Conservation (phyloP, 2,329 filamentous ascomycete genomes). For the Epichloe amarillans region DNA sequence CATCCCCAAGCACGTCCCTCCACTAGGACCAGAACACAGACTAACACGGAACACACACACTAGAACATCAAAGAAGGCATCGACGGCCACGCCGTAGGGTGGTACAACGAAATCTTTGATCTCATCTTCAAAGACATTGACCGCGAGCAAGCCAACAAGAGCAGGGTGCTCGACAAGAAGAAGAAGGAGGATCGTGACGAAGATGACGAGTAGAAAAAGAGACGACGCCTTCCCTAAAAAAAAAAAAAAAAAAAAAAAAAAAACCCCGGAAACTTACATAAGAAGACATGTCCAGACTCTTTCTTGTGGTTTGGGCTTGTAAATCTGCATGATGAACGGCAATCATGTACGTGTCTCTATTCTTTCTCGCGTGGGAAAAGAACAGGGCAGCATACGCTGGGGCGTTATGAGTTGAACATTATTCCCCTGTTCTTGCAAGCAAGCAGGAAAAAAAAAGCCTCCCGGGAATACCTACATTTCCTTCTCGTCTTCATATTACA, state of each 20-base stretch:
- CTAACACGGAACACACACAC: conserved; percentile 2
- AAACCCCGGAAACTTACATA: background rate
- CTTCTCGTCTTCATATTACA: too few relatives aligned
- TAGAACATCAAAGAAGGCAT: conserved; percentile 98
- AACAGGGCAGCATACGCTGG: background rate
- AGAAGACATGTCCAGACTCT: background rate
- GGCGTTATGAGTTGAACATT: background rate
- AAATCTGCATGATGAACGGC: conserved; percentile 1
- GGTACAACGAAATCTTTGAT: conserved; percentile 90
- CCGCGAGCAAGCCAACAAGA: conserved; percentile 57
- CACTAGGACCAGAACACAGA: too few relatives aligned
- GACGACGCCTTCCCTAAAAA: background rate
- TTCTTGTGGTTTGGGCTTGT: background rate
- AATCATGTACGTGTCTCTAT: background rate
- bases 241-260: too few relatives aligned
- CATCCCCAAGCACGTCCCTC: too few relatives aligned
- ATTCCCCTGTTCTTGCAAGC: background rate
- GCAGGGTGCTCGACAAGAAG: conserved; percentile 48
- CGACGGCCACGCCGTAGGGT: conserved; percentile 77
- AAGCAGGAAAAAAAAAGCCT: too few relatives aligned
- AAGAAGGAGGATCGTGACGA: conserved; percentile 28
- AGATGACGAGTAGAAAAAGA: conserved; percentile 20
- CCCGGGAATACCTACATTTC: too few relatives aligned
- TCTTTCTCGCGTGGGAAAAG: background rate
- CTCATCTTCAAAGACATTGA: conserved; percentile 79